Base-by-base conservation (phyloP, 352 stramenopile species). In the Pythium pyrilobum region DNA sequence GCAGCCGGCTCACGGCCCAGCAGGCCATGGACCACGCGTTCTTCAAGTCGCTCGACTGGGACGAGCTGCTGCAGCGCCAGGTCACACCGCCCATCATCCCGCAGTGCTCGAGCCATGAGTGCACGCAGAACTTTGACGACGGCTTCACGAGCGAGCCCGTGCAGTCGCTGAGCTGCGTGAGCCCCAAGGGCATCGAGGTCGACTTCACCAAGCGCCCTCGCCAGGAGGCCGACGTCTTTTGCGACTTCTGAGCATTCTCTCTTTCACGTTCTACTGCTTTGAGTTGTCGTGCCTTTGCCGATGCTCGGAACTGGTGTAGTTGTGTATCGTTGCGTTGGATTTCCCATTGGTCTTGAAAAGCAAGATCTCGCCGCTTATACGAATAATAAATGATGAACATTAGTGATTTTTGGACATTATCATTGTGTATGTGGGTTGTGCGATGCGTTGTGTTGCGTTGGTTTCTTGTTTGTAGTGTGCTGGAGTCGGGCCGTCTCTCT, bases 61-160 rank as follows among this genome's bases (percentile, higher is more conserved):
- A 81, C 39, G 65, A 84, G 18, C 52, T 93, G 24, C 58, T 84
- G 25, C 71, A 81, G 49, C 76, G 79, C 52, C 72, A 88, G 28
- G 60, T 89, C 28, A 37, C 52, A 25, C 82, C 82, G 23, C 82
- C 82, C 29, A 85, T 93, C 31, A 64, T 83, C 8, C 82, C 80
- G 3, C 46, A 69, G n/a, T 83, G 72, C 40, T 42, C 47, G 29
- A 72, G 74, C 34, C 44, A 56, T 60, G 81, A 89, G n/a, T 87
- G 72, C 62, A 90, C 78, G 9, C 64, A 80, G 29, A 91, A 93
- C 64, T 93, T 93, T 62, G 82, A 93, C 75, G 79, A 90, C 60
- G 82, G 82, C 49, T 93, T 91, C 56, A 93, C 82, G 32, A 78
- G 50, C 31, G 74, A 80, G 37, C 74, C 71, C 0, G 77, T 90